phyloP scores from a whole-genome alignment of 2,329 filamentous ascomycete genomes.

The Talaromyces sp. region DNA sequence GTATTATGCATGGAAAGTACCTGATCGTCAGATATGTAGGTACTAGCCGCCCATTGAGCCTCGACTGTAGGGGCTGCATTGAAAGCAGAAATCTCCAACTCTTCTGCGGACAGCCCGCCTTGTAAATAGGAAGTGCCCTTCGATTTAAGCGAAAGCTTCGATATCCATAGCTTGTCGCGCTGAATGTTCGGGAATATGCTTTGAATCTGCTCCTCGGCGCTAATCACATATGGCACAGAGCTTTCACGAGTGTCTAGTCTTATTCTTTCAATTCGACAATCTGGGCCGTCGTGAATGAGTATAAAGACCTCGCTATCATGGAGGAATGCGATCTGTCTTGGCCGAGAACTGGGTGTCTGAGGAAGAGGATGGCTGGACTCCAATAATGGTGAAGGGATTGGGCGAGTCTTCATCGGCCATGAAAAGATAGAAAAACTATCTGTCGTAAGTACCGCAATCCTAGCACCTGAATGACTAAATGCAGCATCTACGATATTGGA shows the following conservation, averaged over 20 bases:
- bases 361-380: slow-evolving; percentile 38
- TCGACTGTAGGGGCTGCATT: slow-evolving; percentile 33
- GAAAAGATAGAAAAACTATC: slow-evolving; percentile 64
- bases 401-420: slow-evolving; percentile 57
- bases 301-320: slow-evolving; percentile 43
- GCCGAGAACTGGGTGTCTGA: slow-evolving; percentile 27
- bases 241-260: slow-evolving; percentile 33
- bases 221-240: slow-evolving; percentile 29
- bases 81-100: slow-evolving; percentile 25
- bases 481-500: slow-evolving; percentile 69
- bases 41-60: slow-evolving; percentile 38
- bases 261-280: slow-evolving; percentile 32
- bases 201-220: slow-evolving; percentile 32
- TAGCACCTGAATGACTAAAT: slow-evolving; percentile 62
- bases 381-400: slow-evolving; percentile 36
- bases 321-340: slow-evolving; percentile 48
- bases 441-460: slow-evolving; percentile 69
- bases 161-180: slow-evolving; percentile 38
- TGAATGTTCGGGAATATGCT: slow-evolving; percentile 37
- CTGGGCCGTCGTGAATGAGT: slow-evolving; percentile 35
- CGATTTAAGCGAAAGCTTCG: slow-evolving; percentile 26
- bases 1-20: slow-evolving; percentile 24
- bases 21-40: slow-evolving; percentile 38
- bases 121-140: slow-evolving; percentile 25
- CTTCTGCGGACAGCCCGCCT: slow-evolving; percentile 18